Evolutionary conservation across 768 basidiomycete species (phyloP).

Genomic region (Mycena epipterygia): DNA sequence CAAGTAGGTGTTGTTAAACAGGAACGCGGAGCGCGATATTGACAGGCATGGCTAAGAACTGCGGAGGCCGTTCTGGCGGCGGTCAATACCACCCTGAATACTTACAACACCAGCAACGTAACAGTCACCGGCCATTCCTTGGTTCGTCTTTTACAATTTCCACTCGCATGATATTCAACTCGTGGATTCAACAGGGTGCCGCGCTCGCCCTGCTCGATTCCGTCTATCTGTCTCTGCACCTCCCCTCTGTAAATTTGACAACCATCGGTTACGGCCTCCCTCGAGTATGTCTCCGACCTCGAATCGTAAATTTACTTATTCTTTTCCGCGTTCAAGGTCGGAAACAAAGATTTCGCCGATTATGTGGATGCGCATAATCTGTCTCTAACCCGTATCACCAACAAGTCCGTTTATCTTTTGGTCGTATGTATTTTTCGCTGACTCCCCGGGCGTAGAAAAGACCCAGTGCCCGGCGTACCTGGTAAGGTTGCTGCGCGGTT

Average conservation of each 20-base stretch:
- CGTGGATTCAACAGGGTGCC: conserved; percentile 49
- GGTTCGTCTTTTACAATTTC: no score
- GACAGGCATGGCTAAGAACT: background rate
- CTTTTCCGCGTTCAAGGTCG: conserved; percentile 49
- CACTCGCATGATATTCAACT: no score
- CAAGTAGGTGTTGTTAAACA: background rate
- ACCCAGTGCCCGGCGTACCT: conserved; percentile 43
- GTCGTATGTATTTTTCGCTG: conserved; percentile 44
- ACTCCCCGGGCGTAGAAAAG: background rate
- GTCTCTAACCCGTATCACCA: conserved; percentile 73
- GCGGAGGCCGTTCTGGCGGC: background rate
- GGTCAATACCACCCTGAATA: background rate
- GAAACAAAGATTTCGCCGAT: conserved; percentile 73
- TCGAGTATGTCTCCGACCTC: conserved; percentile 51
- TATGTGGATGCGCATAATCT: conserved; percentile 68
- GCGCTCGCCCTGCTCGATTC: conserved; percentile 69
- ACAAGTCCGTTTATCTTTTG: conserved; percentile 50
- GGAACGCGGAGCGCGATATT: background rate
- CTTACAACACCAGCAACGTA: background rate
- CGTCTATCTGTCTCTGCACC: conserved; percentile 66
- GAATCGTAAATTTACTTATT: conserved; percentile 25
- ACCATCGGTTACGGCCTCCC: conserved; percentile 59
- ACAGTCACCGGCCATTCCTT: background rate
- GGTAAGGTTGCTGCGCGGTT: background rate
- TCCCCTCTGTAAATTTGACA: conserved; percentile 45